Percentiles rank a stretch among this genome's conserved stretches.
These are phyloP conservation scores for Erigeron philadelphicus DNA, from an alignment of 140 eudicot genomes.

Conservation along the genomic window DNA sequence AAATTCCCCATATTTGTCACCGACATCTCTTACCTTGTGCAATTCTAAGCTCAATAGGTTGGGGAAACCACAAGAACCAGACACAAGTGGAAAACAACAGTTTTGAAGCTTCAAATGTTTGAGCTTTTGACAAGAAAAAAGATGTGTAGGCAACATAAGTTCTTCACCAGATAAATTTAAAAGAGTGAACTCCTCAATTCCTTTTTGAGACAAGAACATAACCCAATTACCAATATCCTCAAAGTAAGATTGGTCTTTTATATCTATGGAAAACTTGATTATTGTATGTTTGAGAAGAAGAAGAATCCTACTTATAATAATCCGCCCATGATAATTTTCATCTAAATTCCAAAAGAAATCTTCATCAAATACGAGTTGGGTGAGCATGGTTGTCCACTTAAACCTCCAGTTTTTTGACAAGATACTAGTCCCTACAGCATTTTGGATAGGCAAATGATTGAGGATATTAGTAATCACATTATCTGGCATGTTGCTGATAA, in stretches of 20 bases:
- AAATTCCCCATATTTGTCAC: not conserved
- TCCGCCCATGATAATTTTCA: not conserved
- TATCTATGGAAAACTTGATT: constrained; percentile 1
- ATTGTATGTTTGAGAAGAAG: not conserved
- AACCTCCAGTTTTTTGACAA: constrained; percentile 23
- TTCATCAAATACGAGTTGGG: not conserved
- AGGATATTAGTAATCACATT: constrained; percentile 2
- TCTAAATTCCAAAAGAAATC: not conserved
- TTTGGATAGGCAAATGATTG: constrained; percentile 14
- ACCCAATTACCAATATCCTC: constrained; percentile 18
- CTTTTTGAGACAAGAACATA: constrained; percentile 13
- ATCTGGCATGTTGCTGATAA: constrained; percentile 1
- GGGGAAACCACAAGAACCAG: constrained; percentile 18
- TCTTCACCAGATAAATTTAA: not conserved
- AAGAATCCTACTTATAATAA: not conserved
- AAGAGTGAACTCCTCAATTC: constrained; percentile 18
- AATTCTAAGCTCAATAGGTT: constrained; percentile 11
- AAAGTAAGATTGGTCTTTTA: not conserved
- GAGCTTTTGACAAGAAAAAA: constrained; percentile 23
- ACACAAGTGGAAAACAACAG: not conserved
- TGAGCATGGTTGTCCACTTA: constrained; percentile 17
- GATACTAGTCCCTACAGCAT: constrained; percentile 16
- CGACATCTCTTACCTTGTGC: not conserved
- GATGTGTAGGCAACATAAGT: constrained; percentile 17
- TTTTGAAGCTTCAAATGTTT: constrained; percentile 7